Conservation (phyloP, 805 yeast genomes). For the Candida anglica region DNA sequence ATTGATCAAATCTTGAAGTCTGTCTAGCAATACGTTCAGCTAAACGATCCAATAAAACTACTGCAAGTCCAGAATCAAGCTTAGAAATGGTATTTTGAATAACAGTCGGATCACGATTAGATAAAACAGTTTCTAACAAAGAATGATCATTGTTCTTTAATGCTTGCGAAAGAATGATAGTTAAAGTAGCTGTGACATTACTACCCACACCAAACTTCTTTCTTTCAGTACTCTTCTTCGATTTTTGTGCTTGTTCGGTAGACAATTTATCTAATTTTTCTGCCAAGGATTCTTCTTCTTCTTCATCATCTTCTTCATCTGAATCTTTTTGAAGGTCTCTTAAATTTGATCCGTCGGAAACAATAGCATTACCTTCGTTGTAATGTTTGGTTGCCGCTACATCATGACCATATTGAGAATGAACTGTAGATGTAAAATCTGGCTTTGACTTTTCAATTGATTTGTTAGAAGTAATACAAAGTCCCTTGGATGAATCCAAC, state of each 20-base stretch:
- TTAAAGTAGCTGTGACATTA: constrained; percentile 62
- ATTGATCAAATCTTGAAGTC: constrained; percentile 44
- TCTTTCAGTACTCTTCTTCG: constrained; percentile 25
- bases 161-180: constrained; percentile 85
- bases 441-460: constrained; percentile 37
- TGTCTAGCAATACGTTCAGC: constrained; percentile 52
- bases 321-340: constrained; percentile 49
- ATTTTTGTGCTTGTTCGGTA: constrained; percentile 16
- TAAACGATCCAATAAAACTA: constrained; percentile 46
- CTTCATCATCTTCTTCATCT: constrained; percentile 41
- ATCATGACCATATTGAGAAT: constrained; percentile 46
- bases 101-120: constrained; percentile 46
- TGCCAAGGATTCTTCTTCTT: constrained; percentile 42
- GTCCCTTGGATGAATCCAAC: constrained; percentile 27
- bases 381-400: constrained; percentile 52
- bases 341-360: constrained; percentile 62
- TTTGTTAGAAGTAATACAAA: constrained; percentile 18
- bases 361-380: constrained; percentile 56
- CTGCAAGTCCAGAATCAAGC: constrained; percentile 47
- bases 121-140: constrained; percentile 77
- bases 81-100: constrained; percentile 48
- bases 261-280: constrained; percentile 45
- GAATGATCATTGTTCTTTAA: constrained; percentile 82
- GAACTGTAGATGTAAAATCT: constrained; percentile 34
- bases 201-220: constrained; percentile 54